Evolutionary conservation across 331 rosid species (phyloP).

Genomic region (Arachis monticola): DNA sequence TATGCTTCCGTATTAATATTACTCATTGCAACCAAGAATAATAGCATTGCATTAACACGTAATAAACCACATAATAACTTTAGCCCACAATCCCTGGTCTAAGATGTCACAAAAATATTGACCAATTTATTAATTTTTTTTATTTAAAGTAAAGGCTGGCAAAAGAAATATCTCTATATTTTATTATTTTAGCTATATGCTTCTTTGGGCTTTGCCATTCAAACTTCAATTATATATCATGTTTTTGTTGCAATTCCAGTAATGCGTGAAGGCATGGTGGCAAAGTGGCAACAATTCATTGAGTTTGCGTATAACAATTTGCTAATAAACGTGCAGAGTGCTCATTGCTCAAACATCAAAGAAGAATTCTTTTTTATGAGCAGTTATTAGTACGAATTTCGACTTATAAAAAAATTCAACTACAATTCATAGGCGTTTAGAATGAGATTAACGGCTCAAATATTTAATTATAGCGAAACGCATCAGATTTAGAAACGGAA

Average conservation of each 20-base stretch:
- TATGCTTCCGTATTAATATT: conserved; percentile 34
- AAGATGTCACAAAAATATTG: conserved; percentile 28
- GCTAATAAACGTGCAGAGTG: not conserved
- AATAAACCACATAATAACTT: not conserved
- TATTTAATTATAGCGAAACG: too few species aligned
- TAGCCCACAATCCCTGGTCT: conserved; percentile 8
- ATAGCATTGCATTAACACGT: not conserved
- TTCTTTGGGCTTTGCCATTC: conserved; percentile 7
- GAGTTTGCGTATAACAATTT: conserved; percentile 37
- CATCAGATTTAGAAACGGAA: too few species aligned
- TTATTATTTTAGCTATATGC: too few species aligned
- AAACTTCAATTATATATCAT: not conserved
- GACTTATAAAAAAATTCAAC: too few species aligned
- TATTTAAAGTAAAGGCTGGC: not conserved
- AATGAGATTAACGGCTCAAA: too few species aligned
- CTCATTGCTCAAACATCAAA: not conserved
- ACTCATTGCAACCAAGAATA: conserved; percentile 22
- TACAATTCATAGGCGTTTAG: too few species aligned
- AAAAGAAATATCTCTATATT: not conserved
- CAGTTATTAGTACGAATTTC: too few species aligned
- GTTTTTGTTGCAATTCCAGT: not conserved
- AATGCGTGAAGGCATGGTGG: not conserved
- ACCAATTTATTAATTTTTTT: not conserved
- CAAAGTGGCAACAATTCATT: not conserved
- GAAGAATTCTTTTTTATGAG: too few species aligned